A percentile compares a stretch with the other conserved stretches of the same genome.
These are phyloP conservation scores for Komagataella populi DNA, from an alignment of 805 yeast genomes.

Conservation along the genomic window DNA sequence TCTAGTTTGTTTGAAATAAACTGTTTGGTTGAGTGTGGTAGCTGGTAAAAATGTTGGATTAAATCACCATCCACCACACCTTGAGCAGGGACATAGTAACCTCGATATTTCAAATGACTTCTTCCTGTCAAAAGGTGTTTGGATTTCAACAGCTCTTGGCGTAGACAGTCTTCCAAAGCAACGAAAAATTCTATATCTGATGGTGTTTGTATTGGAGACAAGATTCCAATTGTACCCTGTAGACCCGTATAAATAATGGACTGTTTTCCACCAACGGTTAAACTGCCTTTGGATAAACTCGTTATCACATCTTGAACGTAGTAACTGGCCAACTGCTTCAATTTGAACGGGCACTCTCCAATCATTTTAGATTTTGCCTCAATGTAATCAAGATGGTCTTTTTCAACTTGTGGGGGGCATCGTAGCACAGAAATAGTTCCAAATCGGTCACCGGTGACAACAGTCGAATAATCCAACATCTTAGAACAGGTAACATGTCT, in stretches of 20 bases:
- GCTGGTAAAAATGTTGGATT: constrained; percentile 39
- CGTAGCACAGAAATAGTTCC: constrained; percentile 69
- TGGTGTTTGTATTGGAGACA: constrained; percentile 52
- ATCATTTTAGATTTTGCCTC: constrained; percentile 21
- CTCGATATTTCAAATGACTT: constrained; percentile 52
- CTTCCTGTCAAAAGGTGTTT: constrained; percentile 38
- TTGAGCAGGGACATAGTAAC: constrained; percentile 72
- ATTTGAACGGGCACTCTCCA: constrained; percentile 35
- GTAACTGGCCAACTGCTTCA: constrained; percentile 41
- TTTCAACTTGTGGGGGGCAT: constrained; percentile 37
- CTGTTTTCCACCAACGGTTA: constrained; percentile 53
- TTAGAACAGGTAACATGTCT: constrained; percentile 51
- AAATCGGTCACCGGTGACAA: constrained; percentile 76
- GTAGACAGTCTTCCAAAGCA: constrained; percentile 35
- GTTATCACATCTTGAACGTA: constrained; percentile 61
- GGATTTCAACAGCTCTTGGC: constrained; percentile 17
- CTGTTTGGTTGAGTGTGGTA: constrained; percentile 20
- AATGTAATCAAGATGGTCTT: constrained; percentile 26
- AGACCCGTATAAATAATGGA: constrained; percentile 60
- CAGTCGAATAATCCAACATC: constrained; percentile 61
- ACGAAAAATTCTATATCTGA: constrained; percentile 49
- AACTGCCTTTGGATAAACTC: constrained; percentile 36
- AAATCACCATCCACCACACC: constrained; percentile 82
- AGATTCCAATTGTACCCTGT: constrained; percentile 68
- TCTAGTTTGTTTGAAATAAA: constrained; percentile 28